Evolutionary conservation across 2,329 filamentous ascomycete species (phyloP).

Genomic region (Curvularia hawaiiensis): DNA sequence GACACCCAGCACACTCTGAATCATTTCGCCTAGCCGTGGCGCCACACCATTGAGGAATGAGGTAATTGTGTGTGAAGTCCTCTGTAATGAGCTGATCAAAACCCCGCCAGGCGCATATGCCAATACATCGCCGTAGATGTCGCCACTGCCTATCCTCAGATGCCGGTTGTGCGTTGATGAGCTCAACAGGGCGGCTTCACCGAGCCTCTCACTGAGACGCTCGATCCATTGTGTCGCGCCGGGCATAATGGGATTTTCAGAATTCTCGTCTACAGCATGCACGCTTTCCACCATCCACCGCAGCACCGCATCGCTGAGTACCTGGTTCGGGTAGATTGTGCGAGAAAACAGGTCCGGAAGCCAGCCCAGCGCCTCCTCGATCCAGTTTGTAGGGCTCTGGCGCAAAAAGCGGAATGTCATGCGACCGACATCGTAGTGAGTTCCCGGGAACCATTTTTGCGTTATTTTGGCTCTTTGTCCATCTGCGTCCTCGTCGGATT

Average conservation of each 20-base stretch:
- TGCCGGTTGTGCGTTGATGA: background rate
- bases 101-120: slow-evolving; percentile 37
- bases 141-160: slow-evolving; percentile 35
- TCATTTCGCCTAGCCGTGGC: slow-evolving; percentile 36
- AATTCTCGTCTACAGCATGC: slow-evolving; percentile 17
- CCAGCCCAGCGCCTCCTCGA: slow-evolving; percentile 35
- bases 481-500: slow-evolving; percentile 10
- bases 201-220: slow-evolving; percentile 20
- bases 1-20: slow-evolving; percentile 35
- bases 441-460: slow-evolving; percentile 46
- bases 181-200: background rate
- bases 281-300: slow-evolving; percentile 39
- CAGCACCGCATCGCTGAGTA: slow-evolving; percentile 40
- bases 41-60: slow-evolving; percentile 27
- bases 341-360: slow-evolving; percentile 34
- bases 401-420: slow-evolving; percentile 44
- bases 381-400: slow-evolving; percentile 32
- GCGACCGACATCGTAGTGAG: slow-evolving; percentile 46
- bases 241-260: slow-evolving; percentile 24
- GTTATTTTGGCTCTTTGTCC: slow-evolving; percentile 21
- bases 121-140: slow-evolving; percentile 40
- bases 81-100: slow-evolving; percentile 23
- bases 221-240: slow-evolving; percentile 19
- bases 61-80: slow-evolving; percentile 17
- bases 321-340: slow-evolving; percentile 42